Evolutionary conservation across 2,329 filamentous ascomycete species (phyloP).

Genomic region (Aspergillus transmontanensis): DNA sequence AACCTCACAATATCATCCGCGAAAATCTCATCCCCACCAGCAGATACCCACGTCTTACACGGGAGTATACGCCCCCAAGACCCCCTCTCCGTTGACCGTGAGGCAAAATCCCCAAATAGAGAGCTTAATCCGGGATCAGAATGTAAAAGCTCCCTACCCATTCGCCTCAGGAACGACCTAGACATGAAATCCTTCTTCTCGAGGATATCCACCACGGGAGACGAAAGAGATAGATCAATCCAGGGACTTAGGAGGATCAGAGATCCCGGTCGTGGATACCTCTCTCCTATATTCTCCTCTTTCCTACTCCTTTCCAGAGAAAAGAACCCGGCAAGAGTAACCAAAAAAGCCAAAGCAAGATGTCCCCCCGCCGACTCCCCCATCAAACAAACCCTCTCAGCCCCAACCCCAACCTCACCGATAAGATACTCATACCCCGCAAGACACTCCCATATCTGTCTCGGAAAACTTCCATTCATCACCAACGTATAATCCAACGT

Average conservation of each 20-base stretch:
- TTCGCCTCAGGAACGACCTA: neutral
- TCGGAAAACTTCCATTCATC: conserved; percentile 71
- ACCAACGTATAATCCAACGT: conserved; percentile 79
- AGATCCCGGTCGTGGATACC: neutral
- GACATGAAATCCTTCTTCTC: conserved; percentile 17
- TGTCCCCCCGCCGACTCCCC: conserved; percentile 20
- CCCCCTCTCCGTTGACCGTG: neutral
- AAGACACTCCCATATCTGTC: conserved; percentile 69
- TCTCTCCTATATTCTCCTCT: too few species aligned
- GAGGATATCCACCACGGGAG: conserved; percentile 12
- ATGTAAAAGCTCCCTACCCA: neutral
- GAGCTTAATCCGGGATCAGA: neutral
- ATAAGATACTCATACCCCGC: conserved; percentile 61
- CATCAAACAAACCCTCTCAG: conserved; percentile 12
- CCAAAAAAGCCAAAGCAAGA: conserved; percentile 13
- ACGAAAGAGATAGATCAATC: conserved; percentile 17
- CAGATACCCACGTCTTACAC: conserved; percentile 14
- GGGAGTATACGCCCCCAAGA: conserved; percentile 20
- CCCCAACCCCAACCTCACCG: conserved; percentile 7
- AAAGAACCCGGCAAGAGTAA: neutral
- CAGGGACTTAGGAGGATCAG: conserved; percentile 19
- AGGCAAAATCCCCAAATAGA: neutral
- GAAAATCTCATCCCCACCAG: conserved; percentile 20
- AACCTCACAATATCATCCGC: conserved; percentile 20
- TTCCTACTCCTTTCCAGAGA: too few species aligned